Percentiles rank a stretch among this genome's conserved stretches.
Evolutionary conservation across 805 yeast species (phyloP).

Genomic region (Metschnikowia hibisci): DNA sequence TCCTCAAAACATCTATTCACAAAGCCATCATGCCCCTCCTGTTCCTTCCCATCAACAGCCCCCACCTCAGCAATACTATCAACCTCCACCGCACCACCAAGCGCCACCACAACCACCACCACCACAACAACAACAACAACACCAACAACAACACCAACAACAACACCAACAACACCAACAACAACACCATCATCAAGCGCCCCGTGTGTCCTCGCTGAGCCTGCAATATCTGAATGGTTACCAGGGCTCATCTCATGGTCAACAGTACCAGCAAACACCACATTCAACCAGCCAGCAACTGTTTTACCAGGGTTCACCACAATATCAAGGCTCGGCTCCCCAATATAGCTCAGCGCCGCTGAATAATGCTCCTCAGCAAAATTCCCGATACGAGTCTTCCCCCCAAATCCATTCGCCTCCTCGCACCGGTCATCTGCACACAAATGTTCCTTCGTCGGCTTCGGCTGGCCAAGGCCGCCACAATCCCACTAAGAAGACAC

Average conservation of each 20-base stretch:
- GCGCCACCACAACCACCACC: conserved; percentile 4
- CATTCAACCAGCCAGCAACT: background rate
- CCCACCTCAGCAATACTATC: conserved; percentile 6
- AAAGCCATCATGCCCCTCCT: background rate
- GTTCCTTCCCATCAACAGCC: conserved; percentile 3
- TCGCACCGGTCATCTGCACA: conserved; percentile 2
- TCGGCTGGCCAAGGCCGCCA: conserved; percentile 1
- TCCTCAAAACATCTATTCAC: conserved; percentile 6
- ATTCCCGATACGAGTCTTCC: conserved; percentile 2
- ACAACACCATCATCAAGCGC: background rate
- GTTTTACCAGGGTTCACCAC: conserved; percentile 2
- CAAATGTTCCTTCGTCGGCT: background rate
- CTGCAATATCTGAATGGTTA: conserved; percentile 4
- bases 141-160: background rate
- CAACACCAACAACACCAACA: conserved; percentile 3
- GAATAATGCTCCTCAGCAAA: conserved; percentile 3
- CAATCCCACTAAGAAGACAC: conserved; percentile 15
- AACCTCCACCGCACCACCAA: background rate
- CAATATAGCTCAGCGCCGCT: conserved; percentile 7
- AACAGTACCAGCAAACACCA: conserved; percentile 4
- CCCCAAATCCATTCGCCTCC: conserved; percentile 3
- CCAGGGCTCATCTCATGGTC: conserved; percentile 1
- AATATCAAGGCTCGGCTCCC: conserved; percentile 2
- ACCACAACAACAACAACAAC: background rate
- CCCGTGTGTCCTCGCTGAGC: conserved; percentile 1